Base-by-base conservation (phyloP, 2,329 filamentous ascomycete genomes). In the Aspergillus unguis region DNA sequence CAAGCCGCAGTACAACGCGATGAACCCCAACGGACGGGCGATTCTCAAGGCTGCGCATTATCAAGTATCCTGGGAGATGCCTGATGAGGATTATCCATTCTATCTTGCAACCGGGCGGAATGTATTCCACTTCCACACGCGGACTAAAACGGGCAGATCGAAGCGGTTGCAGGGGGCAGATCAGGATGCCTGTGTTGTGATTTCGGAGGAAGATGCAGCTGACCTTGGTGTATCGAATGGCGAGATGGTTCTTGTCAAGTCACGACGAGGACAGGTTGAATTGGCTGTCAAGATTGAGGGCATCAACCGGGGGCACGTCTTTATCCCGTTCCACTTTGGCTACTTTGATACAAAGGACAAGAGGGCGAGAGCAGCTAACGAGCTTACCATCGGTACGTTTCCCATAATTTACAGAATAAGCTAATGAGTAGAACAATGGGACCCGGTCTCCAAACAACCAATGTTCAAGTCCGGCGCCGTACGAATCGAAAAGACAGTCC, bases 291-390 rank as follows among this genome's bases (percentile, higher is more conserved):
- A 50, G n/a, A 56, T 70, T 4, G 69, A 68, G 0, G 51, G 60
- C 3, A 68, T 70, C 7, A 50, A 47, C 8, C 33, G 60, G 23
- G 68, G 69, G 2, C 67, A 72, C 44, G 62, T 66, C 5, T 73
- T 73, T 44, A 68, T 72, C n/a, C 70, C 70, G 2, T 73, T 73
- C 42, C 71, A 73, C 46, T 72, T 69, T 57, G 69, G 69, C 6
- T 72, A 72, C 45, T 73, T 60, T 41, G 71, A 73, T 25, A 42
- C 46, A 57, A 60, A 63, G n/a, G 67, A 67, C 42, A 65, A 61
- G 5, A 41, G 63, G 32, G 63, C 69, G 2, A 52, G 66, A 17
- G 71, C 70, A 6, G 71, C 69, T 0, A 72, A 72, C 55, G 70
- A 73, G 50, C 58, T 73, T 8, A 73, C 71, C 8, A 60, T 63